Conservation (phyloP, 192 early-diverging fungal genomes). For the Podila horticola region DNA sequence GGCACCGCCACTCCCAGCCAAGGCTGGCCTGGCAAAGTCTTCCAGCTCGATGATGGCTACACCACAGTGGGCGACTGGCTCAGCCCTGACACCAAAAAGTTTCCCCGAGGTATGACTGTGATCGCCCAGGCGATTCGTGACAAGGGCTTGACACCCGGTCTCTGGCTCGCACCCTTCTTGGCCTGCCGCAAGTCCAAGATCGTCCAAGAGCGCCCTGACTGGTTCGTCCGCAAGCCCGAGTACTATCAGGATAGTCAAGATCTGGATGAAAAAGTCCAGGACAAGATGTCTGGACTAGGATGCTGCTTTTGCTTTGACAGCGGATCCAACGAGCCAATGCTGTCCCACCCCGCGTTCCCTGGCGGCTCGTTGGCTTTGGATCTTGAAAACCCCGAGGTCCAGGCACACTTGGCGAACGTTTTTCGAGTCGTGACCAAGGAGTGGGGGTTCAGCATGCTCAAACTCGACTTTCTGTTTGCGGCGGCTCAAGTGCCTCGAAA, state of each 20-base stretch:
- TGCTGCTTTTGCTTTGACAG: constrained; percentile 2
- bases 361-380: constrained; percentile 59
- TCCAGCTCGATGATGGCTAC: constrained; percentile 65
- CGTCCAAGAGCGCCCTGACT: constrained; percentile 56
- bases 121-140: constrained; percentile 48
- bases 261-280: no score
- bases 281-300: constrained; percentile 4
- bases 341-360: constrained; percentile 53
- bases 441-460: constrained; percentile 62
- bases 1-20: constrained; percentile 2
- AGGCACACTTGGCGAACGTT: constrained; percentile 50
- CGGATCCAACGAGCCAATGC: constrained; percentile 6
- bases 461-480: constrained; percentile 63
- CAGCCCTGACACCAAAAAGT: constrained; percentile 47
- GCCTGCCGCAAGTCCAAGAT: constrained; percentile 51
- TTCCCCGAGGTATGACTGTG: constrained; percentile 56
- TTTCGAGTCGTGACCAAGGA: constrained; percentile 54
- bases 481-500: constrained; percentile 54
- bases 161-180: constrained; percentile 63
- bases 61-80: constrained; percentile 64
- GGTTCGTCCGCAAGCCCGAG: constrained; percentile 43
- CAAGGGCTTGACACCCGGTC: constrained; percentile 50
- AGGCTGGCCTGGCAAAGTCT: constrained; percentile 57
- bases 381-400: constrained; percentile 53
- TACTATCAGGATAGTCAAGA: no score